Percentiles rank a stretch among this genome's conserved stretches.
Conservation (phyloP, 2,329 filamentous ascomycete genomes). For the Arthroderma sp. region DNA sequence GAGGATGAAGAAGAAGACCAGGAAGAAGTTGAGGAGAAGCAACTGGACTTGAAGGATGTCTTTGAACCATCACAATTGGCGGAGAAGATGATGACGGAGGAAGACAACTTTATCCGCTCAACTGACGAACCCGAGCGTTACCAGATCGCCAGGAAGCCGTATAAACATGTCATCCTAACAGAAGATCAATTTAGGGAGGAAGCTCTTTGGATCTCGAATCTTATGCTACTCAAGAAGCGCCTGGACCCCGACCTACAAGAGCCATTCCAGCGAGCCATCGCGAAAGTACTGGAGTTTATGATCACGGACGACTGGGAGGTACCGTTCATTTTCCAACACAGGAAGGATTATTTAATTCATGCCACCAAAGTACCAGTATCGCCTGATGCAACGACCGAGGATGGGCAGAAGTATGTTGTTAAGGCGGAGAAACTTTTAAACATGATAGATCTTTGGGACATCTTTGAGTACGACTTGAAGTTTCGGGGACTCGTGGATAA, state of each 20-base stretch:
- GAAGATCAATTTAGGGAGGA: conserved; percentile 85
- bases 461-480: conserved; percentile 88
- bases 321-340: conserved; percentile 94
- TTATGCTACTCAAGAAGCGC: conserved; percentile 79
- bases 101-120: conserved; percentile 80
- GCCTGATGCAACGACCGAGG: conserved; percentile 51
- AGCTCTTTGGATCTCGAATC: conserved; percentile 76
- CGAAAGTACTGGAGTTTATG: conserved; percentile 89
- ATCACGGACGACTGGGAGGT: conserved; percentile 90
- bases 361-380: conserved; percentile 56
- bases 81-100: conserved; percentile 89
- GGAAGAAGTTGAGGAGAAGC: conserved; percentile 63
- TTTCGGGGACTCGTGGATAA: conserved; percentile 89
- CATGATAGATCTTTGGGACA: conserved; percentile 88
- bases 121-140: conserved; percentile 88
- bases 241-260: conserved; percentile 57
- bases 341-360: conserved; percentile 94
- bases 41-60: conserved; percentile 88
- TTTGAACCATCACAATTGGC: conserved; percentile 92
- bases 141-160: conserved; percentile 79
- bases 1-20: conserved; percentile 75
- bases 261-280: conserved; percentile 76
- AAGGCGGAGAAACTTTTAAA: conserved; percentile 76
- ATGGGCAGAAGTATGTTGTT: conserved; percentile 59
- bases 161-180: conserved; percentile 66